These are phyloP conservation scores for Tricholoma bakamatsutake DNA, from an alignment of 768 basidiomycete species.

Conservation along the genomic window DNA sequence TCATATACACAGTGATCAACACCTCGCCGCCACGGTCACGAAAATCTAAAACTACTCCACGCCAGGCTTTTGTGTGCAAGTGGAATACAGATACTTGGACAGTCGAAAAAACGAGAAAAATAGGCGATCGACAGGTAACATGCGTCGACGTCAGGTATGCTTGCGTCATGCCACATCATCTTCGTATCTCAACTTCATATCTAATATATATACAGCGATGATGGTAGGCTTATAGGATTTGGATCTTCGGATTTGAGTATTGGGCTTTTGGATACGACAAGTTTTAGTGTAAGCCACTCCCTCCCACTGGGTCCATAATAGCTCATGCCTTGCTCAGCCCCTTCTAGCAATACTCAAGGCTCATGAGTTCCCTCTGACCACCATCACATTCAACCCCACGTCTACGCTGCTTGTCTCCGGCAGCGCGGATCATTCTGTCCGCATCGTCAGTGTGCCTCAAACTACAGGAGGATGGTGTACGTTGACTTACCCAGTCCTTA, in stretches of 20 bases:
- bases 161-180: neutral
- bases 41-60: slow-evolving; percentile 45
- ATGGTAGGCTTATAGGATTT: slow-evolving; percentile 79
- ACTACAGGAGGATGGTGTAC: slow-evolving; percentile 46
- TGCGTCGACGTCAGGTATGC: slow-evolving; percentile 83
- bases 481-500: slow-evolving; percentile 20
- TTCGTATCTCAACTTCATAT: slow-evolving; percentile 2
- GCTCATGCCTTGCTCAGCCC: slow-evolving; percentile 47
- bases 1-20: slow-evolving; percentile 71
- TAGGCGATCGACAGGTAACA: slow-evolving; percentile 77
- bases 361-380: slow-evolving; percentile 92
- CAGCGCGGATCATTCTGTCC: slow-evolving; percentile 84
- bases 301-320: neutral
- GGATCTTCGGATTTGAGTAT: slow-evolving; percentile 86
- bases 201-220: slow-evolving; percentile 41
- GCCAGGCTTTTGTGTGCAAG: slow-evolving; percentile 60
- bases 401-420: slow-evolving; percentile 81
- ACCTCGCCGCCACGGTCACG: slow-evolving; percentile 53
- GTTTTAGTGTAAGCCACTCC: slow-evolving; percentile 57
- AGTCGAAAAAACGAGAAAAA: slow-evolving; percentile 58
- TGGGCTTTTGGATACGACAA: slow-evolving; percentile 75
- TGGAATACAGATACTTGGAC: slow-evolving; percentile 75
- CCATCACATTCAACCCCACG: slow-evolving; percentile 81
- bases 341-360: slow-evolving; percentile 84
- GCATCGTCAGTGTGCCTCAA: slow-evolving; percentile 70